phyloP scores from a whole-genome alignment of 1,284 basidiomycete genomes.

The Puccinia brachypodii region DNA sequence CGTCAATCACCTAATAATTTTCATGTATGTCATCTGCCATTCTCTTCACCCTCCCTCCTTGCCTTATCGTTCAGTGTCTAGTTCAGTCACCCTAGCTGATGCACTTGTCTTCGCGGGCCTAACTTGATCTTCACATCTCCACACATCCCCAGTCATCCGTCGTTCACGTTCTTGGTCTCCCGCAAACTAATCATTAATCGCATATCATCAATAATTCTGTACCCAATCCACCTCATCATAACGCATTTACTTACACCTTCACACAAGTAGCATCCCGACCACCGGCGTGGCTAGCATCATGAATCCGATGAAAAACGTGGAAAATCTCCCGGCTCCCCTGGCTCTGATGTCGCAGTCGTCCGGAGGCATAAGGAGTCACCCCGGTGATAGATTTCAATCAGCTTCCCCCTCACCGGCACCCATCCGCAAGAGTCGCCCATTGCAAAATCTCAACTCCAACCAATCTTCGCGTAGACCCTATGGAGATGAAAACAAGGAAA shows the following conservation, averaged over 20 bases:
- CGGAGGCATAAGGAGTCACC: not conserved
- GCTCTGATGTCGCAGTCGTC: not conserved
- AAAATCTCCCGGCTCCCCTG: conserved; percentile 2
- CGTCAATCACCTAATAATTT: not conserved
- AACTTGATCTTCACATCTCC: not conserved
- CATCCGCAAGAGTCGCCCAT: conserved; percentile 32
- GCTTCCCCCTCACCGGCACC: conserved; percentile 26
- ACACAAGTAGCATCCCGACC: not conserved
- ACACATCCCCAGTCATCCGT: not conserved
- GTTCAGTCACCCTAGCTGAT: not conserved
- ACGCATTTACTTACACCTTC: not conserved
- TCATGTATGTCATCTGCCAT: not conserved
- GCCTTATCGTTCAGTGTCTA: not conserved
- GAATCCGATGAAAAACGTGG: conserved; percentile 1
- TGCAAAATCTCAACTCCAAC: conserved; percentile 18
- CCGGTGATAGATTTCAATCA: not conserved
- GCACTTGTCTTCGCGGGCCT: not conserved
- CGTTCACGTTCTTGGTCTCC: not conserved
- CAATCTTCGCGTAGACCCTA: conserved; percentile 6
- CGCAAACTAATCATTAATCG: not conserved
- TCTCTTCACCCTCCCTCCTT: not conserved
- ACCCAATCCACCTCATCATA: not conserved
- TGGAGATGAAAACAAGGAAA: conserved; percentile 27
- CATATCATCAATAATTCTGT: not conserved
- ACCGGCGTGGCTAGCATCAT: not conserved